These are phyloP conservation scores for Pseudopithomyces maydicus DNA, from an alignment of 2,329 filamentous ascomycete species.

Conservation along the genomic window DNA sequence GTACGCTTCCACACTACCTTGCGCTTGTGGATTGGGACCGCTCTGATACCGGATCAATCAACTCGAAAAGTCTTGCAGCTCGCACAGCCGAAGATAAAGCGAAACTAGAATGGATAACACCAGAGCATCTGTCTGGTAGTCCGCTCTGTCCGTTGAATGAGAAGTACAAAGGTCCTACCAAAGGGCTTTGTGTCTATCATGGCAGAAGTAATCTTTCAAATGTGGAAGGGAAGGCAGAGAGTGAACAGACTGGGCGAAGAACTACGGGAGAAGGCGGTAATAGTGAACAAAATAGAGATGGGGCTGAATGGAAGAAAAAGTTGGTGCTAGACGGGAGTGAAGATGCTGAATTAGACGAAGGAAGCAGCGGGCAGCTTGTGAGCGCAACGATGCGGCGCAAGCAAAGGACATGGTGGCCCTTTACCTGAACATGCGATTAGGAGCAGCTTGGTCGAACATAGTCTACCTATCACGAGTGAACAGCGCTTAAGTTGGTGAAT, in stretches of 20 bases:
- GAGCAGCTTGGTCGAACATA: too few species aligned
- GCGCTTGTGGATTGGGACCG: constrained; percentile 2
- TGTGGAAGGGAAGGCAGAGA: not conserved
- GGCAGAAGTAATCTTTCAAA: constrained; percentile 20
- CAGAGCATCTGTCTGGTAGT: constrained; percentile 52
- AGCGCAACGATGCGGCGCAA: not conserved
- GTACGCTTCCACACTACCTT: not conserved
- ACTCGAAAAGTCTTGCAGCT: constrained; percentile 8
- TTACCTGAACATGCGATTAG: not conserved
- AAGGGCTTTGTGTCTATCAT: constrained; percentile 51
- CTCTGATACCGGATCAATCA: not conserved
- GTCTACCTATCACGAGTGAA: not conserved
- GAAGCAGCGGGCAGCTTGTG: too few species aligned
- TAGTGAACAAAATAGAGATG: constrained; percentile 9
- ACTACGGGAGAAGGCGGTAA: not conserved
- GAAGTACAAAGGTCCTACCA: constrained; percentile 45
- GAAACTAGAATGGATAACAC: constrained; percentile 47
- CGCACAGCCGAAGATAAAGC: constrained; percentile 29
- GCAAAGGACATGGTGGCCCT: not conserved
- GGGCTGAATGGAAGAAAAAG: not conserved
- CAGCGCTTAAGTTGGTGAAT: not conserved
- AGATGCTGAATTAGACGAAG: not conserved
- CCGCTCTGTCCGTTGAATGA: constrained; percentile 51
- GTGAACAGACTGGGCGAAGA: not conserved
- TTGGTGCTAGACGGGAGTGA: not conserved